Base-by-base conservation (phyloP, 768 basidiomycete species). In the Brasilioporus rufonigricans region DNA sequence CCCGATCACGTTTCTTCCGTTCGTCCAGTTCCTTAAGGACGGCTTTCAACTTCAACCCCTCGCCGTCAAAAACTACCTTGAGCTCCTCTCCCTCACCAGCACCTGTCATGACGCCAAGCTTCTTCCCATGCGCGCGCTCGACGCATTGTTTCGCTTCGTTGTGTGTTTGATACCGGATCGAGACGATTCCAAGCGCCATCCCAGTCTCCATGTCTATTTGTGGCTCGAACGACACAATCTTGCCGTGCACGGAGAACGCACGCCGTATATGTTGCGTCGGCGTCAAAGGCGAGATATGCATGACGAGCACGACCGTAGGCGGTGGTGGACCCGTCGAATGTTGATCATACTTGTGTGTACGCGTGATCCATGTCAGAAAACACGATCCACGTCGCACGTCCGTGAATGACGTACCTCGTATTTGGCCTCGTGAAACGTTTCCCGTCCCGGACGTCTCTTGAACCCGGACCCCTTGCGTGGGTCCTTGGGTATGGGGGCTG, bases 121-220 rank as follows among this genome's bases (percentile, higher is more conserved):
- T 79, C 65, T 82, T 77, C 29, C 90, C 89, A 53, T 92, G 77
- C 62, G 86, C 86, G 47, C 75, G 78, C 55, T 79, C 79, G 23
- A 89, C 77, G 55, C 89, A 93, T 43, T 71, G 64, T 52, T 76
- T 77, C 5, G 93, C 93, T 41, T 89, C 86, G 16, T 85, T 84
- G 56, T 86, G 83, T 0, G 80, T 73, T 18, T 70, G 64, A 64
- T 74, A 98, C 59, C 80, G 82, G 58, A 98, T 79, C 65, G 82
- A 83, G 39, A 92, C 82, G 39, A 98, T 81, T 3, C 95, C 94
- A 1, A 97, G 80, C 2, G 87, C 82, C 46, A 83, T 86, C 4
- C 93, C 94, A n/a, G 85, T 91, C 48, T 79, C 77, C 53, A 80
- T 79, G 71, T 96, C 89, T 55, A 89, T 82, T 63, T 93, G 89